Evolutionary conservation across 352 stramenopile species (phyloP), one percentile per base, ranked within the genome.

Genomic region (Phytophthora ramorum): DNA sequence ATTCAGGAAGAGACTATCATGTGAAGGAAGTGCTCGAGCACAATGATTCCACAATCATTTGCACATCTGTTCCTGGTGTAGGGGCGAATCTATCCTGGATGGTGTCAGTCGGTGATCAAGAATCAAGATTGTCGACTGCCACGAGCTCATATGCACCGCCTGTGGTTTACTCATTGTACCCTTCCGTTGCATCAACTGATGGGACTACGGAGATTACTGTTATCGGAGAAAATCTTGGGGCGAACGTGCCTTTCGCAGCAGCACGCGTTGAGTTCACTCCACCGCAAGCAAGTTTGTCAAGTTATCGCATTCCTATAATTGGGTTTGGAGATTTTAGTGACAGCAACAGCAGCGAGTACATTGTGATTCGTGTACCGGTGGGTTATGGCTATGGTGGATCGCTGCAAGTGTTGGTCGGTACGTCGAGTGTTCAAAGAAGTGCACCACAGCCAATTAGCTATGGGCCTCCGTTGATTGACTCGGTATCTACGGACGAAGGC

Each of bases 401-500:
- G 2, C 16, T 90, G 16, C 65, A 77, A 43, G 40, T 83, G 16
- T 24, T 83, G 2, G 77, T 86, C 2, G 76, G 78, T 8, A 70
- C 57, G 3, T 55, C 63, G 16, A 84, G 72, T 57, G 24, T 87
- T 3, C 79, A 90, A 58, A 63, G 51, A 16, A 87, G 72, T 30
- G 20, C 75, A 17, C 3, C 32, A 2, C 10, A 88, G 26, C 1
- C 52, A 2, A 58, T 91, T 32, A 67, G 47, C 41, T 92, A 91
- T 48, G 38, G 51, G 8, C 16, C 54, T 19, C 84, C 84, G 46
- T 63, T 69, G 46, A 80, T 92, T 32, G 77, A 89, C 13, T 57
- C 65, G 2, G 78, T 91, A 45, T 81, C 75, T 59, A 91, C 75
- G 7, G 79, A 90, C 32, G 84, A 90, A 75, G 84, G 84, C 1